A percentile compares a stretch with the other conserved stretches of the same genome.
These are phyloP conservation scores for Harrya chromipes DNA, from an alignment of 768 basidiomycete genomes.

Conservation along the genomic window DNA sequence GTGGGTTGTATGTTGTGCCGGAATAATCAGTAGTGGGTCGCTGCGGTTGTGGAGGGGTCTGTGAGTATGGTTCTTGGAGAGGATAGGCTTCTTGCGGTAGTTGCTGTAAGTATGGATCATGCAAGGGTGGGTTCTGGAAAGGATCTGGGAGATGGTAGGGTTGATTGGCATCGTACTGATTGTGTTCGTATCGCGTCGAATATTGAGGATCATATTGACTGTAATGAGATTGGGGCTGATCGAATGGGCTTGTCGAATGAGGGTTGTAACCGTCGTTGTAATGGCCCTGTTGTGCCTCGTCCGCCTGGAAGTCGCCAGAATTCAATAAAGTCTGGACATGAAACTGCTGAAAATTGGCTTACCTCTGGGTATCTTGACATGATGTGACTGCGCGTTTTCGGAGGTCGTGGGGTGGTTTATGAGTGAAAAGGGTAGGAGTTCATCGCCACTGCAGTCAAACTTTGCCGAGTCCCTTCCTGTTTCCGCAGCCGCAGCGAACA, in stretches of 20 bases:
- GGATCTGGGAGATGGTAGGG: conserved; percentile 40
- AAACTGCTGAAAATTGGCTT: conserved; percentile 10
- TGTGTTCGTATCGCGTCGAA: conserved; percentile 33
- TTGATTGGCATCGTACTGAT: conserved; percentile 31
- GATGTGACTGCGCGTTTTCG: conserved; percentile 4
- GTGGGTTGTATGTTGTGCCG: conserved; percentile 20
- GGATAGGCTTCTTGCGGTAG: conserved; percentile 15
- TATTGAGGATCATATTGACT: conserved; percentile 31
- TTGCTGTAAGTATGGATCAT: conserved; percentile 26
- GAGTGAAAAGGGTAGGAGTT: background rate
- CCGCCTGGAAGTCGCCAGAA: conserved; percentile 40
- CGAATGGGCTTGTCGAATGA: conserved; percentile 44
- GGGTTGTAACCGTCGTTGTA: conserved; percentile 69
- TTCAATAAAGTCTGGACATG: background rate
- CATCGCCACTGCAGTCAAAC: no score
- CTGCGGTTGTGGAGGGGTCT: conserved; percentile 22
- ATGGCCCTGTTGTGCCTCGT: conserved; percentile 58
- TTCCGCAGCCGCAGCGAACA: conserved; percentile 12
- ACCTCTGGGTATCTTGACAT: conserved; percentile 46
- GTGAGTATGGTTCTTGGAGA: conserved; percentile 22
- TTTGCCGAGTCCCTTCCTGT: no score
- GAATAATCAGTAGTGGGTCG: conserved; percentile 14
- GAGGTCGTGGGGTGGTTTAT: conserved; percentile 5
- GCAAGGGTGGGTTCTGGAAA: conserved; percentile 25
- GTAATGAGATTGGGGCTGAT: conserved; percentile 35